Conservation (phyloP, 371 early-diverging fungal species). For the Apophysomyces trapeziformis region DNA sequence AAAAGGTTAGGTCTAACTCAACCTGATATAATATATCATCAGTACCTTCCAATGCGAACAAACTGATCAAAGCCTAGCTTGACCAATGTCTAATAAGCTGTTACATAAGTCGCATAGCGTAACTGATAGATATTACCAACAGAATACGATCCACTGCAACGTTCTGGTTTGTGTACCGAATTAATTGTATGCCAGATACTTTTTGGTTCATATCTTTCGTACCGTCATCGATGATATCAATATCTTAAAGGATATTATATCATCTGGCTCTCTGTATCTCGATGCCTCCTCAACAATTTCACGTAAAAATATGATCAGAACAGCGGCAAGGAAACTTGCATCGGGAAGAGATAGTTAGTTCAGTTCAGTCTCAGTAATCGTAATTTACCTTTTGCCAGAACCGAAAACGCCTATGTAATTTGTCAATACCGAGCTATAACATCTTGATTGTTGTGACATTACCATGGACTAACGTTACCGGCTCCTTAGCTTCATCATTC, state of each 20-base stretch:
- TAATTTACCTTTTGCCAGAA: slow-evolving; percentile 73
- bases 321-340: slow-evolving; percentile 74
- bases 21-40: neutral
- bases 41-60: slow-evolving; percentile 80
- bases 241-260: slow-evolving; percentile 51
- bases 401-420: slow-evolving; percentile 67
- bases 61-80: slow-evolving; percentile 78
- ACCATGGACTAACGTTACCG: slow-evolving; percentile 61
- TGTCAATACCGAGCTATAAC: neutral
- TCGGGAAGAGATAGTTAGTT: neutral
- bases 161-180: slow-evolving; percentile 41
- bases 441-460: slow-evolving; percentile 11
- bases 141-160: slow-evolving; percentile 93
- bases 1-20: neutral
- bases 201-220: slow-evolving; percentile 5
- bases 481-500: slow-evolving; percentile 38
- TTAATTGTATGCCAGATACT: neutral
- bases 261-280: slow-evolving; percentile 39
- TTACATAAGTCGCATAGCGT: neutral
- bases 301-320: slow-evolving; percentile 77
- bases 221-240: slow-evolving; percentile 71
- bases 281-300: slow-evolving; percentile 54
- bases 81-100: slow-evolving; percentile 48
- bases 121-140: slow-evolving; percentile 25
- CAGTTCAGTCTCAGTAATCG: neutral